Conservation (phyloP, 1,139 yeast species). For the Suhomyces maxii region DNA sequence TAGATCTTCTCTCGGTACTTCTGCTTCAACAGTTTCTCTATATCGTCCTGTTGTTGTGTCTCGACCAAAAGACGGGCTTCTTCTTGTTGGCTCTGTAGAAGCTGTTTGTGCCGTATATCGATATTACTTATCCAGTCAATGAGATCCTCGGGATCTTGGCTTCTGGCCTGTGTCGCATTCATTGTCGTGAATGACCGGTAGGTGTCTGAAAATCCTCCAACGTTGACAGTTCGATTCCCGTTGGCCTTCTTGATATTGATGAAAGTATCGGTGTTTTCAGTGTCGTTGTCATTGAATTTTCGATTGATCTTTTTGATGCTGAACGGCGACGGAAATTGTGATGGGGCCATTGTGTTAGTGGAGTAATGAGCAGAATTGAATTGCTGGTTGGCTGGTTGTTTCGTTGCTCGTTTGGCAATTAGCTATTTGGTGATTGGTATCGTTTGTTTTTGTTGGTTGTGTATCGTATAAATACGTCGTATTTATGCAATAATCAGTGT, state of each 20-base stretch:
- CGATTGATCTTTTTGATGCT: slow-evolving; percentile 8
- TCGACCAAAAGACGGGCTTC: slow-evolving; percentile 28
- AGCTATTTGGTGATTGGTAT: no score
- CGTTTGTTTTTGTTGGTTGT: no score
- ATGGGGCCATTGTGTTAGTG: background rate
- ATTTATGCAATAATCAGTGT: no score
- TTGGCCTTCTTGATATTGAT: slow-evolving; percentile 2
- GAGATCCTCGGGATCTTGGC: slow-evolving; percentile 32
- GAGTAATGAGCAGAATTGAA: no score
- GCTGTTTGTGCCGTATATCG: slow-evolving; percentile 40
- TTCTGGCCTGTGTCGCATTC: background rate
- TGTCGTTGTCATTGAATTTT: slow-evolving; percentile 1
- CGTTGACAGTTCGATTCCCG: background rate
- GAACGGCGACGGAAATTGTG: slow-evolving; percentile 12
- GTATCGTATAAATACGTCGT: no score
- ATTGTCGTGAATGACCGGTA: background rate
- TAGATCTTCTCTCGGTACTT: slow-evolving; percentile 30
- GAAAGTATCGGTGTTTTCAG: slow-evolving; percentile 7
- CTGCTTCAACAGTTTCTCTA: slow-evolving; percentile 27
- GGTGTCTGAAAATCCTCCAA: background rate
- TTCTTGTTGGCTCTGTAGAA: slow-evolving; percentile 38
- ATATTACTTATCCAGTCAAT: slow-evolving; percentile 54
- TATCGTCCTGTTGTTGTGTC: slow-evolving; percentile 29
- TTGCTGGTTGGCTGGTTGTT: no score
- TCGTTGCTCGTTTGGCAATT: no score